These are phyloP conservation scores for Trichoderma parareesei DNA, from an alignment of 495 filamentous ascomycete species.

Conservation along the genomic window DNA sequence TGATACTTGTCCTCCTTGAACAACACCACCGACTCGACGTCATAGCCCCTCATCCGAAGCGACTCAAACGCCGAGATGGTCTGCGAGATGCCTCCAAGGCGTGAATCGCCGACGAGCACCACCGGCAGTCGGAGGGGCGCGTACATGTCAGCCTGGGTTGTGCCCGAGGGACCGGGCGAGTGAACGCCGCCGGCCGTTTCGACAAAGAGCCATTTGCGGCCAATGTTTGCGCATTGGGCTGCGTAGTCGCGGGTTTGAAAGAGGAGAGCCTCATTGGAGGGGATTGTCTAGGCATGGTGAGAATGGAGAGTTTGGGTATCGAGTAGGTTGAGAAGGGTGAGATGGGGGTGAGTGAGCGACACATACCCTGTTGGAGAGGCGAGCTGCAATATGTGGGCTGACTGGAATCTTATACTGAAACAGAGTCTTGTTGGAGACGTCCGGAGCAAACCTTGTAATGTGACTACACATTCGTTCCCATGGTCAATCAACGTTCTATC, in stretches of 20 bases:
- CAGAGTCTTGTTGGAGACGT: constrained; percentile 42
- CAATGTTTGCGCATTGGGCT: constrained; percentile 34
- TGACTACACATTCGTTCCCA: constrained; percentile 34
- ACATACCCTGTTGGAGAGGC: constrained; percentile 23
- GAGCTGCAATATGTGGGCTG: constrained; percentile 65
- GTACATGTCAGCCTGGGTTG: constrained; percentile 67
- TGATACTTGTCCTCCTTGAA: constrained; percentile 54
- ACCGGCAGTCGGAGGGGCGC: constrained; percentile 60
- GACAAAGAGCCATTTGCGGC: constrained; percentile 44
- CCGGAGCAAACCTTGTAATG: constrained; percentile 44
- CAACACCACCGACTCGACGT: constrained; percentile 55
- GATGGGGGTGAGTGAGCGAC: too few species aligned
- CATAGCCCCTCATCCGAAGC: constrained; percentile 62
- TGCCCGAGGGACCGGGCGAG: constrained; percentile 65
- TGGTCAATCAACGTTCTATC: not conserved
- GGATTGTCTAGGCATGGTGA: constrained; percentile 22
- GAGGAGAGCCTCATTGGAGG: constrained; percentile 40
- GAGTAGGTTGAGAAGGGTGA: not conserved
- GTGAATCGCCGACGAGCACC: constrained; percentile 62
- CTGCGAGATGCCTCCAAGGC: constrained; percentile 64
- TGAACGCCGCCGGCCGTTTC: constrained; percentile 74
- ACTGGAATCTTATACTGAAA: constrained; percentile 63
- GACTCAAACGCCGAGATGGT: constrained; percentile 72
- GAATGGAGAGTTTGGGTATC: not conserved
- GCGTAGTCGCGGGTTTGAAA: constrained; percentile 36